Evolutionary conservation across 2,329 filamentous ascomycete genomes (phyloP).

Genomic region (Penicillium brevicompactum): DNA sequence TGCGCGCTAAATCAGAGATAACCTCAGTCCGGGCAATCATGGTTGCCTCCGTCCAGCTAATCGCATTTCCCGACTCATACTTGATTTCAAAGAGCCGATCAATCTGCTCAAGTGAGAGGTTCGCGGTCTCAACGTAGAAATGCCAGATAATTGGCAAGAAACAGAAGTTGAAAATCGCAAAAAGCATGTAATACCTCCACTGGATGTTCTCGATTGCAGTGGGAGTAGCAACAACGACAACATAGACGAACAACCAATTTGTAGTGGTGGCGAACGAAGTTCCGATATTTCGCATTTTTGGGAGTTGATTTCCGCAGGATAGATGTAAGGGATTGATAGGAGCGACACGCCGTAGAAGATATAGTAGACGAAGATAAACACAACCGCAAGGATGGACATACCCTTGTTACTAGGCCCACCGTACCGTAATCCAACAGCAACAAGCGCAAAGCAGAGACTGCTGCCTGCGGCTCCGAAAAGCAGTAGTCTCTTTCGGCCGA

Average conservation of each 20-base stretch:
- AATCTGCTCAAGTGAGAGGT: constrained; percentile 42
- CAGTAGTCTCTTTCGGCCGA: constrained; percentile 49
- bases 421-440: constrained; percentile 44
- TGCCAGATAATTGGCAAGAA: constrained; percentile 30
- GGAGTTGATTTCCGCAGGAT: constrained; percentile 24
- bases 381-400: constrained; percentile 35
- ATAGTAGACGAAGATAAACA: constrained; percentile 38
- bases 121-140: constrained; percentile 34
- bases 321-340: constrained; percentile 22
- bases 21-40: too few relatives aligned
- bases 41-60: too few relatives aligned
- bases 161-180: constrained; percentile 32
- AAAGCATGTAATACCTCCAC: constrained; percentile 59
- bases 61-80: not conserved
- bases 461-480: constrained; percentile 47
- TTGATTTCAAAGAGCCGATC: constrained; percentile 39
- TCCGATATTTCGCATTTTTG: constrained; percentile 19
- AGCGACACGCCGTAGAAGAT: constrained; percentile 16
- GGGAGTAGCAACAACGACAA: constrained; percentile 23
- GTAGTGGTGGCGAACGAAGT: constrained; percentile 11
- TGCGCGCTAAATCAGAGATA: too few relatives aligned
- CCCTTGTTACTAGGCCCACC: constrained; percentile 41
- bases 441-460: constrained; percentile 49
- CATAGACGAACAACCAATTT: constrained; percentile 17
- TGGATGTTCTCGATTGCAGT: constrained; percentile 44